These are phyloP conservation scores for Meyerozyma sp. DNA, from an alignment of 1,139 yeast species.

Conservation along the genomic window DNA sequence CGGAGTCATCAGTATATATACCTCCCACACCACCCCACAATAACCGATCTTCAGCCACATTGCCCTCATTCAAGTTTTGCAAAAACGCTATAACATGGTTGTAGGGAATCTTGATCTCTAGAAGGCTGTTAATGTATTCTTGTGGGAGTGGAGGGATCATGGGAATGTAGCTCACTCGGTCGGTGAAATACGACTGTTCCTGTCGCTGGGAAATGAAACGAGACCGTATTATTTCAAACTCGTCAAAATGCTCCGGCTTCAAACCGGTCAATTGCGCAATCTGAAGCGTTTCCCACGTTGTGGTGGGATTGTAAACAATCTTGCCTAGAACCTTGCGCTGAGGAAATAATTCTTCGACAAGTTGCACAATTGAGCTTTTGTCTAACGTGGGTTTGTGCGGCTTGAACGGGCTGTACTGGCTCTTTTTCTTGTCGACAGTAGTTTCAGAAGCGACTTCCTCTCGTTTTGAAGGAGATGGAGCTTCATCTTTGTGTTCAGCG, in stretches of 20 bases:
- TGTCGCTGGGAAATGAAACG: constrained; percentile 20
- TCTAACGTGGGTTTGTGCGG: background rate
- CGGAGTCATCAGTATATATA: constrained; percentile 90
- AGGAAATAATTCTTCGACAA: constrained; percentile 30
- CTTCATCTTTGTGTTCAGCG: constrained; percentile 1
- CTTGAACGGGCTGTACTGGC: background rate
- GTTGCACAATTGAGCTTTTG: background rate
- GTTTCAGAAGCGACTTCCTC: constrained; percentile 1
- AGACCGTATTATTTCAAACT: constrained; percentile 26
- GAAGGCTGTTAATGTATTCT: constrained; percentile 52
- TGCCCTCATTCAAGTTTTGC: constrained; percentile 22
- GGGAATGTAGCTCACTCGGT: constrained; percentile 27
- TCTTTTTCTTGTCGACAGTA: constrained; percentile 3
- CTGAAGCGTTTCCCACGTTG: constrained; percentile 42
- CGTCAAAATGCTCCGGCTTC: constrained; percentile 27
- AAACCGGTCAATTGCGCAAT: constrained; percentile 31
- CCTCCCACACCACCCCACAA: constrained; percentile 84
- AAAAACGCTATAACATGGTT: constrained; percentile 25
- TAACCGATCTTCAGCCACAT: constrained; percentile 39
- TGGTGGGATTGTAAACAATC: constrained; percentile 53
- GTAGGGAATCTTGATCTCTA: constrained; percentile 64
- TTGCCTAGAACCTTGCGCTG: constrained; percentile 55
- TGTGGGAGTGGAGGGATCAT: constrained; percentile 42
- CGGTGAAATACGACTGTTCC: constrained; percentile 11
- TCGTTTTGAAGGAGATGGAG: background rate